Evolutionary conservation across 257 asterid genomes (phyloP).

Genomic region (Ajuga chamaepitys): DNA sequence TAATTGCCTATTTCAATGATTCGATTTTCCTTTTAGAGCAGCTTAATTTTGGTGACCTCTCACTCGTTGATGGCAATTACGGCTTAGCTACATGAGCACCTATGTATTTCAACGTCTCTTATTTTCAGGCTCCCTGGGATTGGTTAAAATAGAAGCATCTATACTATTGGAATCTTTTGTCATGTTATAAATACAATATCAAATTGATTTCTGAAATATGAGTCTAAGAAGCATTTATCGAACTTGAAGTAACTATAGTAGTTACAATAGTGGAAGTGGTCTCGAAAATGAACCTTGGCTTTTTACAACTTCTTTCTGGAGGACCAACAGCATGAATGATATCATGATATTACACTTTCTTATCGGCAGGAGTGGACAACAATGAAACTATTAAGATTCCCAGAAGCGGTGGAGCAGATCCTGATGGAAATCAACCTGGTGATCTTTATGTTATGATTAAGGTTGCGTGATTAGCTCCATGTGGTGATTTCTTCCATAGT

Average conservation of each 20-base stretch:
- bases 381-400: conserved; percentile 60
- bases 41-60: not conserved
- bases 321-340: not conserved
- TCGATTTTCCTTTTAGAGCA: not conserved
- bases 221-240: not conserved
- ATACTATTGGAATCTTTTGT: not conserved
- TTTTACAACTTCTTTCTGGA: not conserved
- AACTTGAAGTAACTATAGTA: not conserved
- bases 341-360: conserved; percentile 5
- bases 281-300: conserved; percentile 3
- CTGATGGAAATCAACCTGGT: conserved; percentile 86
- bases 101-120: not conserved
- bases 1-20: not conserved
- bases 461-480: conserved; percentile 37
- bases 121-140: not conserved
- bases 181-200: not conserved
- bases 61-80: not conserved
- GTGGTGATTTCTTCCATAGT: not conserved
- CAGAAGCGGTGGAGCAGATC: conserved; percentile 92
- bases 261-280: not conserved
- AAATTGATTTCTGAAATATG: not conserved
- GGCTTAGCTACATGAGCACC: conserved; percentile 10
- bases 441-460: conserved; percentile 69
- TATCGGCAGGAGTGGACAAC: conserved; percentile 73
- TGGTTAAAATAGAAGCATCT: not conserved